Percentiles rank a stretch among this genome's conserved stretches.
phyloP scores from a whole-genome alignment of 2,329 filamentous ascomycete genomes.

The Colletotrichum salicis region DNA sequence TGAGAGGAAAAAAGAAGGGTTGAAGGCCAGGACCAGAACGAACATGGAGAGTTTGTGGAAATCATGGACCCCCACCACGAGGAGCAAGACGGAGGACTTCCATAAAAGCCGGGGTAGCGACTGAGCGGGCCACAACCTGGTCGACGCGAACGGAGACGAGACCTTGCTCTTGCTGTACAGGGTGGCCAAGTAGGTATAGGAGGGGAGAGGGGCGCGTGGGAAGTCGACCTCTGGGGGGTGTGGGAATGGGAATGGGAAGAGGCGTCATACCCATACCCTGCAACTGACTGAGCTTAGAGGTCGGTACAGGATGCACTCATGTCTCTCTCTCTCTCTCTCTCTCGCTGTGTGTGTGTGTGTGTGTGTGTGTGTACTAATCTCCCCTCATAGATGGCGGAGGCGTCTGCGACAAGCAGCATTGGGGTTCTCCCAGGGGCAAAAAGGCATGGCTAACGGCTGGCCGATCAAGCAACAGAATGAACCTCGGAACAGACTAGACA shows the following conservation, averaged over 20 bases:
- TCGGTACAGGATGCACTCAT: constrained; percentile 18
- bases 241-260: constrained; percentile 6
- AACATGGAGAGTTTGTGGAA: constrained; percentile 31
- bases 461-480: not conserved
- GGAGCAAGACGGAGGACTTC: constrained; percentile 23
- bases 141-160: constrained; percentile 22
- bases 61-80: constrained; percentile 29
- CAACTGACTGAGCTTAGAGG: constrained; percentile 24
- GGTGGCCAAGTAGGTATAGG: constrained; percentile 5
- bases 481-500: not conserved
- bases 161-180: constrained; percentile 22
- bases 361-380: constrained; percentile 11
- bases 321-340: constrained; percentile 20
- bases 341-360: not conserved
- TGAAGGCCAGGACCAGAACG: constrained; percentile 20
- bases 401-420: constrained; percentile 16
- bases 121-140: constrained; percentile 20
- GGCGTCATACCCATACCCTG: constrained; percentile 26
- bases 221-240: not conserved
- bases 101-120: constrained; percentile 34
- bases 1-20: constrained; percentile 22
- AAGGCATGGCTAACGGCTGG: not conserved
- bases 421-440: not conserved
- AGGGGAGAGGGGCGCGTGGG: not conserved
- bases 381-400: constrained; percentile 27